Base-by-base conservation (phyloP, 257 asterid species). In the Nicotiana otophora region DNA sequence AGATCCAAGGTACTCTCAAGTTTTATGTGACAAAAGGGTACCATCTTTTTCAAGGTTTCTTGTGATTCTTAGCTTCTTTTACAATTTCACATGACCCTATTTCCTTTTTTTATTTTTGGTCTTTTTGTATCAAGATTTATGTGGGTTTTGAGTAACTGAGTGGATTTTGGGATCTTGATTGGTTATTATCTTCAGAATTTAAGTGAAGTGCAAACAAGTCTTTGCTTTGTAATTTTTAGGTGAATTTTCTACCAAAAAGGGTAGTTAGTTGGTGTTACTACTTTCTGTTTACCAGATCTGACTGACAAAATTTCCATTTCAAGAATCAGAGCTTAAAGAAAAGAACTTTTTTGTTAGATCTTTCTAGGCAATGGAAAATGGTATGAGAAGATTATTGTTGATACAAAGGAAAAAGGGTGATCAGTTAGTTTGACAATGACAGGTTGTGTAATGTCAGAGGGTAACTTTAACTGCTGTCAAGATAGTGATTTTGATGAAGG, bases 1-100 rank as follows among this genome's bases (percentile, higher is more conserved):
- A 91, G 98, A 94, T 95, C 97, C 96, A 87, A 93, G 98, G 93
- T 83, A 92, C 90, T 88, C 88, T 88, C 86, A 85, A 78, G 55
- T 88, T 87, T 81, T 83, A 69, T 81, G 88, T 85, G 88, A 86
- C 78, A 85, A 85, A 83, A 70, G 81, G 79, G 86, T 84, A 80
- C 88, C 86, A 61, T 67, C 84, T 72, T 85, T 83, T 86, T 92
- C 98, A 93, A 88, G 82, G 84, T 83, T 90, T 89, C 98, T 76
- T 91, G 99, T 95, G 99, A 94, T 88, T 86, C 86, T 85, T 84
- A 23, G 34, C 63, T 83, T 83, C 86, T 69, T 87, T 86, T 87
- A 81, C 83, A 88, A 84, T 90, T 81, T 89, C 89, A 80, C 91
- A 89, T 86, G 90, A 88, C 65, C 85, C 77, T 86, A 83, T 87